Evolutionary conservation across 106 monocot species (phyloP).

Genomic region (Dendrobium huoshanense): DNA sequence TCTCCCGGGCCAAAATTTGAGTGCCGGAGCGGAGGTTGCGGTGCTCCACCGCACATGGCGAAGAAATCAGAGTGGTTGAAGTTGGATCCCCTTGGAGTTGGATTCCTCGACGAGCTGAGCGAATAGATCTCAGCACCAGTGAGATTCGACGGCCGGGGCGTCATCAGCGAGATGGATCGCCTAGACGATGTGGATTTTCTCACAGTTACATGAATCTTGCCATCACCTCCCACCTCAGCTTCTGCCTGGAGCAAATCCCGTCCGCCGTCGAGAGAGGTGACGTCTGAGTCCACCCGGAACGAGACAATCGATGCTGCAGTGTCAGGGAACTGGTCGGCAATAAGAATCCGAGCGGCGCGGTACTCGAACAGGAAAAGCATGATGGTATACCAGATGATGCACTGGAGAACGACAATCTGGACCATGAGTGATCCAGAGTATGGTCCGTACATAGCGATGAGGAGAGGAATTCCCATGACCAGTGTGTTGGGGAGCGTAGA

Average conservation of each 20-base stretch:
- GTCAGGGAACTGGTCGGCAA: constrained; percentile 67
- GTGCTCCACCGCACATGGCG: constrained; percentile 38
- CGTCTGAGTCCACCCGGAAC: constrained; percentile 51
- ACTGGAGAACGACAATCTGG: constrained; percentile 65
- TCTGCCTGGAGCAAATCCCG: constrained; percentile 36
- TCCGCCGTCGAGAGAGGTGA: constrained; percentile 49
- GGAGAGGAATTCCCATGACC: constrained; percentile 66
- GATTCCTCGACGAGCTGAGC: constrained; percentile 53
- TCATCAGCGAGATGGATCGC: constrained; percentile 34
- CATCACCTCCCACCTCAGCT: constrained; percentile 51
- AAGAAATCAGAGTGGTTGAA: constrained; percentile 62
- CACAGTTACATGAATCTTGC: constrained; percentile 57
- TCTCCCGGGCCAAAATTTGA: constrained; percentile 55
- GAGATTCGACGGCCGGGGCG: constrained; percentile 60
- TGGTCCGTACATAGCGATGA: constrained; percentile 62
- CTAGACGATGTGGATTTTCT: constrained; percentile 49
- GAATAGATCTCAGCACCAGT: constrained; percentile 67
- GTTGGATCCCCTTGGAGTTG: constrained; percentile 56
- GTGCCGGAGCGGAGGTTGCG: constrained; percentile 20
- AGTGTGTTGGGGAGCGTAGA: constrained; percentile 70
- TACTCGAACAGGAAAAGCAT: constrained; percentile 66
- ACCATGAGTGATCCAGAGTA: constrained; percentile 60
- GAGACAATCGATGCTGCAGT: constrained; percentile 54
- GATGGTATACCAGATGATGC: constrained; percentile 73
- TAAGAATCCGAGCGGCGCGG: constrained; percentile 50